Base-by-base conservation (phyloP, 306 rosid species). In the Rosa chinensis region DNA sequence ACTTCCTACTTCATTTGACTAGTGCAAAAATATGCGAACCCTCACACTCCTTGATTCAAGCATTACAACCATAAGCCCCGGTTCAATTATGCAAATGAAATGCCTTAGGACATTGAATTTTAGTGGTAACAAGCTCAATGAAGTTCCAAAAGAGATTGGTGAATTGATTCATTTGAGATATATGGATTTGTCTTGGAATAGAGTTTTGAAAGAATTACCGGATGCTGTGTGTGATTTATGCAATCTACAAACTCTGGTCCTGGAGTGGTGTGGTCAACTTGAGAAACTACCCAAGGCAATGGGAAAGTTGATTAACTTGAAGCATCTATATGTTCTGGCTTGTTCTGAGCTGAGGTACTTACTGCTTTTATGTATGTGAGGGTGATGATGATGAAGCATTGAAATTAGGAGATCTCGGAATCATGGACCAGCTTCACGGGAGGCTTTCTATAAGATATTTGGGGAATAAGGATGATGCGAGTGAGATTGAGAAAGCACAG, bases 211-310 rank as follows among this genome's bases (percentile, higher is more conserved):
- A 2, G 4, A 21, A 14, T n/a, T 74, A 35, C 58, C 70, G 0
- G 40, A 23, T 3, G n/a, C 14, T 12, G 2, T 75, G 59, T 43
- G 71, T 23, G 25, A 17, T 44, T 43, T 61, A 11, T 21, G 12
- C 69, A 43, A 75, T 43, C 25, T 74, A 40, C 78, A 74, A 42
- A 74, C 78, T 23, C 21, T 64, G 45, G 10, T 0, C 1, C 3
- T 74, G 13, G 1, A 0, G 2, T 1, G 2, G 21, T 47, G 47
- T 6, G 0, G 0, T 0, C 0, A 0, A 1, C 7, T 9, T 4
- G 4, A 28, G 14, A 39, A 18, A 23, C 42, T 74, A 21, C 77
- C 77, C n/a, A 73, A 53, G 21, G 78, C 17, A 32, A 21, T 74
- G 10, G 40, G 37, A 7, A 59, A 59, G 64, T 49, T 74, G 20